phyloP scores from a whole-genome alignment of 1,139 yeast species.

The Kodamaea suecica region DNA sequence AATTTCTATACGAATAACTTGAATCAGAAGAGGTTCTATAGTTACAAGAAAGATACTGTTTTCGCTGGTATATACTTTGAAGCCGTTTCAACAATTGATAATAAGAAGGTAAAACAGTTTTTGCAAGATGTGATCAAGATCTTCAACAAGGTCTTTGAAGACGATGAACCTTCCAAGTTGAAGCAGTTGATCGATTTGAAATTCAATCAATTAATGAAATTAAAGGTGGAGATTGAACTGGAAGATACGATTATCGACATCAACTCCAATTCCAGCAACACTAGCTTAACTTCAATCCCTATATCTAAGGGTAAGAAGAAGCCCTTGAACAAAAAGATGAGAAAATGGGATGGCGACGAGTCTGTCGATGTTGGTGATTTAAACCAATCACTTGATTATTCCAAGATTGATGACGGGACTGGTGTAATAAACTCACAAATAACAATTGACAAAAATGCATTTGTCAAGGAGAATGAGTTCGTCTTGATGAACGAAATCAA shows the following conservation, averaged over 20 bases:
- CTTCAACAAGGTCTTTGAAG: constrained; percentile 27
- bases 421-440: constrained; percentile 30
- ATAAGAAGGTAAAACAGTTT: constrained; percentile 36
- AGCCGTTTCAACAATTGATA: constrained; percentile 39
- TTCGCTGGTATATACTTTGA: constrained; percentile 43
- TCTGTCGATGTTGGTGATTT: constrained; percentile 24
- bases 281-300: background rate
- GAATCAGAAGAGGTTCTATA: constrained; percentile 38
- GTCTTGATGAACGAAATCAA: constrained; percentile 44
- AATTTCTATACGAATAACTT: constrained; percentile 34
- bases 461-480: constrained; percentile 38
- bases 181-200: constrained; percentile 39
- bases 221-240: constrained; percentile 18
- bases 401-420: constrained; percentile 30
- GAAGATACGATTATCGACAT: constrained; percentile 1
- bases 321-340: constrained; percentile 33
- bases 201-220: constrained; percentile 32
- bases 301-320: constrained; percentile 12
- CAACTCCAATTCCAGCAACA: background rate
- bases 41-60: constrained; percentile 26
- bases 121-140: constrained; percentile 37
- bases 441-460: constrained; percentile 32
- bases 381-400: constrained; percentile 35
- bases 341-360: constrained; percentile 46
- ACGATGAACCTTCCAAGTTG: constrained; percentile 20